These are phyloP conservation scores for Lepidium aucheri DNA, from an alignment of 345 rosid genomes.

Conservation along the genomic window DNA sequence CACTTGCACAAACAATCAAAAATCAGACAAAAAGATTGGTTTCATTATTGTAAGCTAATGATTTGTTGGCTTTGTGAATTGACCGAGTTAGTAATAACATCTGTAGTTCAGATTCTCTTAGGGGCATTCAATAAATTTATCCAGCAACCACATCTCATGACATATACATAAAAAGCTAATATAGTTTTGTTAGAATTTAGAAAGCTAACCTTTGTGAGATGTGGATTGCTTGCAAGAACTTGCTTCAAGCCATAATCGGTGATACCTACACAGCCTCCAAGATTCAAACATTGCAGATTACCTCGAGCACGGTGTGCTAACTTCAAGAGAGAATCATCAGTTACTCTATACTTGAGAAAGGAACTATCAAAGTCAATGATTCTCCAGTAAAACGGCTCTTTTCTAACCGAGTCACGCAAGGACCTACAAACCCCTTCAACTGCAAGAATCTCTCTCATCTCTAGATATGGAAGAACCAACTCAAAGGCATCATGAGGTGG, in stretches of 20 bases:
- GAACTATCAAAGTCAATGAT: conserved; percentile 6
- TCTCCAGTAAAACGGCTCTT: conserved; percentile 22
- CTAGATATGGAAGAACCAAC: conserved; percentile 15
- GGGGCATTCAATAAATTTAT: background rate
- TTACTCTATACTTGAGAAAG: background rate
- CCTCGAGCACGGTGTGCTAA: conserved; percentile 21
- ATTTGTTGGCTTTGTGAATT: background rate
- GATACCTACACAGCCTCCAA: conserved; percentile 13
- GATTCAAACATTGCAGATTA: conserved; percentile 15
- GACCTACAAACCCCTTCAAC: conserved; percentile 29
- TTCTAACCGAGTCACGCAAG: conserved; percentile 24
- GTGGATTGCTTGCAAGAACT: conserved; percentile 22
- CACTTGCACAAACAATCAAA: background rate
- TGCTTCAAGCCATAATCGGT: conserved; percentile 26
- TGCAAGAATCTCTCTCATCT: conserved; percentile 6
- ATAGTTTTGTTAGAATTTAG: background rate
- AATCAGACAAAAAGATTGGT: background rate
- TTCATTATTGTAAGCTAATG: background rate
- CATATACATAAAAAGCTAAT: background rate
- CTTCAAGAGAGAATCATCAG: conserved; percentile 22
- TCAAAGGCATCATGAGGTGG: conserved; percentile 26
- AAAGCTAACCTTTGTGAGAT: conserved; percentile 20
- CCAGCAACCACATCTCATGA: background rate
- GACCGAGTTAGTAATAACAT: background rate
- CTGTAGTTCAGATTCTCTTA: background rate